Evolutionary conservation across 148 eudicot species (phyloP).

Genomic region (Oxyria digyna): DNA sequence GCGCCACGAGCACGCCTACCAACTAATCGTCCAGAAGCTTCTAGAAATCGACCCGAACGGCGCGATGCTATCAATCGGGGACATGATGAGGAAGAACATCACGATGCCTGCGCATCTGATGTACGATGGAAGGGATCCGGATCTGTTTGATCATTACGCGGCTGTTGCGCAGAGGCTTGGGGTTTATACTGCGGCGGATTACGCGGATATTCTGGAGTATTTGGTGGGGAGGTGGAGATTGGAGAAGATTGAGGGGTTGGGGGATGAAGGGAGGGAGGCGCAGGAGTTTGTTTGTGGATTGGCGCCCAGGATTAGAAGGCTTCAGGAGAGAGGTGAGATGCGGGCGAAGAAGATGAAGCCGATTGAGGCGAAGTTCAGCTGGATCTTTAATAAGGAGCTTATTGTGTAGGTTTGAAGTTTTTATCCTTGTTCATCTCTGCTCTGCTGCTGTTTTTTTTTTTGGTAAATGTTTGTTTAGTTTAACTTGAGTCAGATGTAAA

Average conservation of each 20-base stretch:
- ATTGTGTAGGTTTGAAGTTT: not conserved
- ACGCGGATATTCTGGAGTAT: slow-evolving; percentile 26
- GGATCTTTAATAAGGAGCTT: slow-evolving; percentile 18
- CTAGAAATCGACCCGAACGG: slow-evolving; percentile 22
- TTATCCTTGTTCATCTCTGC: no score
- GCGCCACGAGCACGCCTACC: slow-evolving; percentile 29
- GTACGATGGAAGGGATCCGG: slow-evolving; percentile 23
- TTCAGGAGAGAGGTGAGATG: slow-evolving; percentile 24
- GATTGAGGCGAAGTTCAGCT: slow-evolving; percentile 14
- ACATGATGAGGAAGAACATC: slow-evolving; percentile 24
- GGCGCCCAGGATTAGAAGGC: slow-evolving; percentile 16
- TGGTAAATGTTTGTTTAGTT: no score
- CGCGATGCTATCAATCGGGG: slow-evolving; percentile 13
- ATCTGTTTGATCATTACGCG: slow-evolving; percentile 20
- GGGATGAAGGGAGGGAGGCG: slow-evolving; percentile 13
- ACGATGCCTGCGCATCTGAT: slow-evolving; percentile 26
- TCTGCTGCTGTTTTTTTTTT: no score
- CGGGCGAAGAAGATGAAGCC: slow-evolving; percentile 18
- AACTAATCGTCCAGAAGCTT: slow-evolving; percentile 16
- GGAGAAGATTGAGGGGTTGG: slow-evolving; percentile 19
- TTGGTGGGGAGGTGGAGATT: slow-evolving; percentile 20
- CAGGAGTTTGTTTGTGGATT: slow-evolving; percentile 25
- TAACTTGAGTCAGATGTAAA: no score
- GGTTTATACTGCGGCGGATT: slow-evolving; percentile 28
- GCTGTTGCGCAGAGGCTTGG: slow-evolving; percentile 27